Evolutionary conservation across 2,329 filamentous ascomycete species (phyloP), one percentile per base, ranked within the genome.

Genomic region (Alternaria ventricosa): DNA sequence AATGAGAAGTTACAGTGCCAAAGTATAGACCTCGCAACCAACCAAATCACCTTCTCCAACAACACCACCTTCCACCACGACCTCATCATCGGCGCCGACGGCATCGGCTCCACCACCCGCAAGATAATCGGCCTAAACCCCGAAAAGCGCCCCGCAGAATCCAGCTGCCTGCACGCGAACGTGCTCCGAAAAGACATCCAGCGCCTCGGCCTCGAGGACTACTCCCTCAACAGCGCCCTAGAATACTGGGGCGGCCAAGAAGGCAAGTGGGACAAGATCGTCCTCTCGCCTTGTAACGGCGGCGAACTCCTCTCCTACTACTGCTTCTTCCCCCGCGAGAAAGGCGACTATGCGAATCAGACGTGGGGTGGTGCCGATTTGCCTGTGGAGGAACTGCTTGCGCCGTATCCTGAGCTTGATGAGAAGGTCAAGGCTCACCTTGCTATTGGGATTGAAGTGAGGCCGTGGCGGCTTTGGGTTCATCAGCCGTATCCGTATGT

Each of bases 241-340:
- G 88, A 92, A 76, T 92, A 90, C 81, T 92, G 89, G 89, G 90
- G 90, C 25, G 90, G 90, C 2, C 85, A 88, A 56, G 86, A 89
- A 59, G 88, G 87, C 71, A 87, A 71, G 83, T 83, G 70, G 70
- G 87, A 91, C 77, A 92, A 92, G 83, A 91, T 92, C 61, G 89
- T 92, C 6, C 81, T 92, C 2, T 90, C 88, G 0, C 88, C 89
- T 6, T 92, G 90, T 80, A 89, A 90, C 71, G 86, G 85, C 22
- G 89, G 89, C 57, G 86, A 86, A 64, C 80, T 91, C 3, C 82
- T 91, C 4, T 90, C 88, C 0, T 92, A 90, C 80, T 92, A 92
- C 79, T 90, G 89, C 79, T 91, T 91, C 82, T 91, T 90, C 78
- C 86, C 88, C 0, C 83, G 86, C 1, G 83, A 84, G 6, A 82